Base-by-base conservation (phyloP, 2,329 filamentous ascomycete genomes). In the Aureobasidium zeae region DNA sequence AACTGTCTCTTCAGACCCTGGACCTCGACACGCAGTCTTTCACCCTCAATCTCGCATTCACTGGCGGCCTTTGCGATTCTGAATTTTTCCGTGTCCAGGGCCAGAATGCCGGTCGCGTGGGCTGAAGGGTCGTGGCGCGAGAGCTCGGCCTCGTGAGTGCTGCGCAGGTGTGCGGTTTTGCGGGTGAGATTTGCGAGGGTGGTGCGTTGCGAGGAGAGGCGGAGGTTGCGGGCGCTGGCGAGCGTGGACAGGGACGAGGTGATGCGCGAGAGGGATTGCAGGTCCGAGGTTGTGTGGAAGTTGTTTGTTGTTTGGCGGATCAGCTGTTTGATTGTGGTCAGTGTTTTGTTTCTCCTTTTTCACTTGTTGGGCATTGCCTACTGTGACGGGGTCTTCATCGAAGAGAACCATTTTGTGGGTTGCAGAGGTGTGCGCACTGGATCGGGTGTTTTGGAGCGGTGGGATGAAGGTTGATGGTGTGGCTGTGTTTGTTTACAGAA, bases 201-300 rank as follows among this genome's bases (percentile, higher is more conserved):
- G 5, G 51, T 47, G 38, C 61, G 55, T 22, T 65, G 60, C 11
- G 53, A 50, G 24, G 57, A 48, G 41, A 87, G 74, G 53, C 86
- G 83, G 38, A 86, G 72, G 48, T 85, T 77, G 59, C 91, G 87
- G 48, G 86, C 84, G 58, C 87, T 79, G 54, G 85, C 77, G n/a
- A 98, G 79, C 0, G 84, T 84, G 7, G 79, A 76, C 41, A 95
- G 75, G 1, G 86, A 89, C 61, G 88, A 85, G 62, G 79, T 78
- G 60, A 96, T 83, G 59, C 91, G 86, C 15, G 81, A 72, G 15
- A 96, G 77, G 49, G 85, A 84, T 52, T 79, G 71, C 59, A 87
- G 91, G 72, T 98, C 91, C 9, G 86, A 86, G 15, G 77, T 72
- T 57, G 89, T 94, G 69, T 94, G 91, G 78, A 98, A 98, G 72